phyloP scores from a whole-genome alignment of 2,329 filamentous ascomycete species.

The Paecilomyces niveus region DNA sequence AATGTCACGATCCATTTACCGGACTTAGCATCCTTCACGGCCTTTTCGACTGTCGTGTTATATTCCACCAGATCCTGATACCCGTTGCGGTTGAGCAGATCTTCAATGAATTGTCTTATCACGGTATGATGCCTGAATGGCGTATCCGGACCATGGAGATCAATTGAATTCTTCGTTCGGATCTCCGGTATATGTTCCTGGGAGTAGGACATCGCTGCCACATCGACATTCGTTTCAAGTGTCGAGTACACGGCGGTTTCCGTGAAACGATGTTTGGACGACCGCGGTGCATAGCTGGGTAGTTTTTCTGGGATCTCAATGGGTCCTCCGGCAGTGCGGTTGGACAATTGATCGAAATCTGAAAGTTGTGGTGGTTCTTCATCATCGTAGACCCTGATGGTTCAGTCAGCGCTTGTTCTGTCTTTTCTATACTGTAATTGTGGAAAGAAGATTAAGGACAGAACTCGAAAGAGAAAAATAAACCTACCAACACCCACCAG shows the following conservation, averaged over 20 bases:
- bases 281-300: slow-evolving; percentile 40
- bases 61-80: slow-evolving; percentile 42
- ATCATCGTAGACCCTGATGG: slow-evolving; percentile 22
- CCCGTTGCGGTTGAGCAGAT: slow-evolving; percentile 48
- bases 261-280: slow-evolving; percentile 42
- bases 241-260: slow-evolving; percentile 57
- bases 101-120: slow-evolving; percentile 49
- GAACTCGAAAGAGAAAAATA: neutral
- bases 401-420: neutral
- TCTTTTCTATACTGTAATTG: neutral
- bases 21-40: slow-evolving; percentile 40
- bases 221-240: slow-evolving; percentile 59
- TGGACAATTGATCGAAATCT: slow-evolving; percentile 41
- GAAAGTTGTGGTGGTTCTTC: slow-evolving; percentile 34
- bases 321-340: slow-evolving; percentile 45
- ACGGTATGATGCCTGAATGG: slow-evolving; percentile 58
- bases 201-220: slow-evolving; percentile 53
- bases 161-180: slow-evolving; percentile 34
- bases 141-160: slow-evolving; percentile 49
- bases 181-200: slow-evolving; percentile 48
- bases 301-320: slow-evolving; percentile 41
- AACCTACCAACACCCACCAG: slow-evolving; percentile 56
- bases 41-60: slow-evolving; percentile 56
- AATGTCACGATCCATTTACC: slow-evolving; percentile 50
- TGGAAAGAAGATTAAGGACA: neutral